phyloP scores from a whole-genome alignment of 495 filamentous ascomycete species.

The Aspergillus avenaceus region DNA sequence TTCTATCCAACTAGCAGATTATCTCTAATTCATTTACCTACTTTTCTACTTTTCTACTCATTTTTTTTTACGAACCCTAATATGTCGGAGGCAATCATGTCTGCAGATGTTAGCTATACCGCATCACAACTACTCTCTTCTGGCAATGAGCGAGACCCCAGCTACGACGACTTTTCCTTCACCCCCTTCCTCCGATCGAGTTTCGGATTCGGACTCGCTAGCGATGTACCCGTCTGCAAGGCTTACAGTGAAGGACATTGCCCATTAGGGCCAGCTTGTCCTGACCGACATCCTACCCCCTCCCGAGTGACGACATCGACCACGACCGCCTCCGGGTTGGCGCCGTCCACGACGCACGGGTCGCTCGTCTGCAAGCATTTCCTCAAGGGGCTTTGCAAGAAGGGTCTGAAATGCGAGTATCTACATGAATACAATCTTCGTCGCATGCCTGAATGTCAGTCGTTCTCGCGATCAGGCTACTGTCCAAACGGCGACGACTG shows the following conservation, averaged over 20 bases:
- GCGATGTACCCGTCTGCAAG: conserved; percentile 75
- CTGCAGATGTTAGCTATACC: conserved; percentile 32
- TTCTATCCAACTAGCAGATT: too few relatives aligned
- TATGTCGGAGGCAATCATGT: conserved; percentile 31
- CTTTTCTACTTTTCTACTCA: neutral
- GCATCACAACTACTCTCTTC: conserved; percentile 33
- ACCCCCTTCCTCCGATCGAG: conserved; percentile 66
- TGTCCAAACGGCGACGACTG: conserved; percentile 97
- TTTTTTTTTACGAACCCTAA: too few relatives aligned
- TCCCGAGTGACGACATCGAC: conserved; percentile 43
- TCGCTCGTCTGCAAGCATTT: conserved; percentile 97
- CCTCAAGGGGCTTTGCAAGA: conserved; percentile 95
- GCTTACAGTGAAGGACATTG: conserved; percentile 76
- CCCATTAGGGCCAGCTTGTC: conserved; percentile 69
- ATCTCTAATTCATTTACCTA: neutral
- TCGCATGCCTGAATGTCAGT: conserved; percentile 96
- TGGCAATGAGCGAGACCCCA: conserved; percentile 45
- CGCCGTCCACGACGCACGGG: conserved; percentile 48
- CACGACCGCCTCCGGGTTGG: conserved; percentile 52
- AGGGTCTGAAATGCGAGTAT: conserved; percentile 92
- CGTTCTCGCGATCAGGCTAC: conserved; percentile 82
- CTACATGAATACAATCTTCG: conserved; percentile 97
- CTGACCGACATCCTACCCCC: conserved; percentile 57
- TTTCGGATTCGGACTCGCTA: conserved; percentile 73
- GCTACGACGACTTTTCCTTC: conserved; percentile 65